phyloP scores from a whole-genome alignment of 176 grass and related monocot species.

The Cymbopogon citratus region DNA sequence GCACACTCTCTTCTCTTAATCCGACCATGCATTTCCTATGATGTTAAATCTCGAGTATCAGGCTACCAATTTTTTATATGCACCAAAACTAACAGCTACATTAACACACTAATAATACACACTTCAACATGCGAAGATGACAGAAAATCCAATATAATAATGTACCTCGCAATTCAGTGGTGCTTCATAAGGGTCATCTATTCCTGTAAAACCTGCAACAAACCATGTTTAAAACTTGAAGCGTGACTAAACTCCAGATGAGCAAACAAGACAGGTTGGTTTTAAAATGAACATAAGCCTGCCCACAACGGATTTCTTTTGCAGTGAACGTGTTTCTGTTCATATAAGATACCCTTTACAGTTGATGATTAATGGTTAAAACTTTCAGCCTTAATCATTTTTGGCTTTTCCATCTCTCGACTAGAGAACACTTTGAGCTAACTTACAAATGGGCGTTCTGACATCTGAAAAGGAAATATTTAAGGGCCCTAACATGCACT shows the following conservation, averaged over 20 bases:
- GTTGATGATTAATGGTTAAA: not conserved
- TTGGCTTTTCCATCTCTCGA: not conserved
- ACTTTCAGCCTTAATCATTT: not conserved
- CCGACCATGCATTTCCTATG: not conserved
- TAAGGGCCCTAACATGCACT: not conserved
- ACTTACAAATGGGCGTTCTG: not conserved
- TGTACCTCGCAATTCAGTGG: constrained; percentile 88
- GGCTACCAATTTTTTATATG: not conserved
- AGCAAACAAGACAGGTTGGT: not conserved
- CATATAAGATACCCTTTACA: not conserved
- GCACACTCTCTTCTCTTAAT: not conserved
- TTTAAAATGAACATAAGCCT: not conserved
- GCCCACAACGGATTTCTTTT: not conserved
- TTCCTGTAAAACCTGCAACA: constrained; percentile 93
- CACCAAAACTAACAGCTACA: not conserved
- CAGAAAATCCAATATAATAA: not conserved
- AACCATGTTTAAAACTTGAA: constrained; percentile 16
- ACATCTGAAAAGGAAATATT: not conserved
- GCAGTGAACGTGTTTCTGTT: not conserved
- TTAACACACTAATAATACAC: not conserved
- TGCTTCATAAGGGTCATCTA: constrained; percentile 89
- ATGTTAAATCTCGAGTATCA: not conserved
- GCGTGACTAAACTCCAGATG: not conserved
- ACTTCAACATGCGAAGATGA: constrained; percentile 20
- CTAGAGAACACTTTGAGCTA: not conserved